These are phyloP conservation scores for Botrytis galanthina DNA, from an alignment of 2,329 filamentous ascomycete species.

Conservation along the genomic window DNA sequence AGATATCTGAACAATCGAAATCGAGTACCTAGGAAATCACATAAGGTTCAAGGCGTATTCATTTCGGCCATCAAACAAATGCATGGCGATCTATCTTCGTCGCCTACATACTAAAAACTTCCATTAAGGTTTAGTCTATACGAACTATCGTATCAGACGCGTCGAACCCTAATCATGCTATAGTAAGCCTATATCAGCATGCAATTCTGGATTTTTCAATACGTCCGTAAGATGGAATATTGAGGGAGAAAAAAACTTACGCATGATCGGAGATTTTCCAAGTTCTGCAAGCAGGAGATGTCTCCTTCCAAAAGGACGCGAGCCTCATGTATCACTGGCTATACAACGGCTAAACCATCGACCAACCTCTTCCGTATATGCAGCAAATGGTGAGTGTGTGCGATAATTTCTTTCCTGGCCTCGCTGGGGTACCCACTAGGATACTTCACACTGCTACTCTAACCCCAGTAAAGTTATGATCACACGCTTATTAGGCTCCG, in stretches of 20 bases:
- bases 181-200: neutral
- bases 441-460: conserved; percentile 1
- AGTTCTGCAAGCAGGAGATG: neutral
- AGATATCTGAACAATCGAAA: neutral
- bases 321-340: neutral
- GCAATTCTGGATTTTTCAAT: neutral
- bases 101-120: conserved; percentile 1
- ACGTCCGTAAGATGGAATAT: neutral
- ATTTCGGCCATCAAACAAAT: neutral
- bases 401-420: neutral
- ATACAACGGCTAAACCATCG: neutral
- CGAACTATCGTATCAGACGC: neutral
- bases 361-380: conserved; percentile 2
- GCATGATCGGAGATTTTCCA: neutral
- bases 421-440: neutral
- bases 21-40: neutral
- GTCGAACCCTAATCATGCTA: neutral
- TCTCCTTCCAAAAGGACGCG: neutral
- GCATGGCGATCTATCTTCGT: conserved; percentile 12
- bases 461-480: conserved; percentile 7
- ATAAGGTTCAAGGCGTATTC: neutral
- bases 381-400: conserved; percentile 1
- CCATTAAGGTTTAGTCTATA: neutral
- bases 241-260: neutral
- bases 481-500: conserved; percentile 17